Evolutionary conservation across 2,329 filamentous ascomycete genomes (phyloP), one percentile per base, ranked within the genome.

Genomic region (Ilyonectria robusta): DNA sequence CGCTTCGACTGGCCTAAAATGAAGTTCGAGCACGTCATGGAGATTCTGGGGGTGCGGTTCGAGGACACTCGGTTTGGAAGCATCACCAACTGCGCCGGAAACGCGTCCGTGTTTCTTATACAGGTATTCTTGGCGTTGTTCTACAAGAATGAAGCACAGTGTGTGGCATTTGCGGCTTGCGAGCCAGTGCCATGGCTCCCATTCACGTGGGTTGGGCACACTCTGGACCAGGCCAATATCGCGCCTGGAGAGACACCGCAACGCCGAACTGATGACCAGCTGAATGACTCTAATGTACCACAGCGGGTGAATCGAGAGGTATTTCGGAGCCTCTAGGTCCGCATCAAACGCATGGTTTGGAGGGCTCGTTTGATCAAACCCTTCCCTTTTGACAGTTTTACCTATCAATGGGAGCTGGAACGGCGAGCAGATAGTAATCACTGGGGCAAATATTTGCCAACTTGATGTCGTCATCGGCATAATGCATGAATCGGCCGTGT

Each of bases 201-300:
- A 9, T 71, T 62, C 21, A 73, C 70, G 10, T 73, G 71, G 70
- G 71, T 70, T 29, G 70, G 70, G 7, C 48, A 70, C 33, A 48
- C 68, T 9, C 48, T 73, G 31, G 71, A 73, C 54, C 68, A 70
- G 53, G 55, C 50, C n/a, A 71, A 71, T 21, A 23, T 70, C 31
- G 63, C 61, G 2, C 70, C 64, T 5, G 66, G 68, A 13, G 42
- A 51, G n/a, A 8, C 11, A 15, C 46, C 66, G 2, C 48, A 46
- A 21, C 21, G 61, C 4, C 51, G 70, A 15, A 31, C 44, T 19
- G 55, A 71, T 21, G 59, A 53, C 6, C 46, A 68, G 40, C 70
- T 66, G 66, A 73, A 71, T 26, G 6, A 44, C 1, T 57, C 70
- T 54, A 42, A 61, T 6, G 37, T 65, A 17, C 68, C 59, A 15